Base-by-base conservation (phyloP, 2,329 filamentous ascomycete genomes). In the Nothophoma quercina region DNA sequence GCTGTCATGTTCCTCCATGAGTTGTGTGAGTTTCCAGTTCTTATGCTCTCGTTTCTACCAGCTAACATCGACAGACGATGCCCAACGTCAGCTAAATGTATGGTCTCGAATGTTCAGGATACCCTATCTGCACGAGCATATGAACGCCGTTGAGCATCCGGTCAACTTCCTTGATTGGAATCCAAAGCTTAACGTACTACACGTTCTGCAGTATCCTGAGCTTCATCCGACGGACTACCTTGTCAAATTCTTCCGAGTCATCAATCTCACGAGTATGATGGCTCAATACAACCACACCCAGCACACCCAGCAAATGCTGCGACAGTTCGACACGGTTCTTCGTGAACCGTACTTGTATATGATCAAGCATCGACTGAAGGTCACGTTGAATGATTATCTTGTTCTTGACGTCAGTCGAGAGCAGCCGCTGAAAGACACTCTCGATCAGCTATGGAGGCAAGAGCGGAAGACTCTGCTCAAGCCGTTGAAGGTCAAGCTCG, bases 221-320 rank as follows among this genome's bases (percentile, higher is more conserved):
- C 80, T 98, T 0, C 96, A 97, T 64, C 86, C 83, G 16, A 82
- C 87, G 0, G 81, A 87, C 0, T 85, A 85, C 1, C 77, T 96
- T 2, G 88, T 96, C 2, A 86, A 86, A 0, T 96, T 92, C 70
- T 97, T 98, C 71, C 87, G 93, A 15, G 85, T 91, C 4, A 87
- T 96, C 66, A 97, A 96, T 69, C 91, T 95, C 65, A 85, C 90
- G 0, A 83, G 84, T 13, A 98, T 98, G 93, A 90, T 88, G 60
- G 85, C 87, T 51, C 84, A 88, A 13, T 92, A 88, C 63, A 89
- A 95, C 65, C 60, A 64, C 10, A 68, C 70, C 3, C 61, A 66
- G 23, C 67, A 67, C 15, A 64, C 59, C 5, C 56, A 57, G 7
- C 64, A 70, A 16, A 64, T 76, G 51, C 55, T 67, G 43, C 60